phyloP scores from a whole-genome alignment of 2,329 filamentous ascomycete genomes.

The Dendrostoma leiphaemia region DNA sequence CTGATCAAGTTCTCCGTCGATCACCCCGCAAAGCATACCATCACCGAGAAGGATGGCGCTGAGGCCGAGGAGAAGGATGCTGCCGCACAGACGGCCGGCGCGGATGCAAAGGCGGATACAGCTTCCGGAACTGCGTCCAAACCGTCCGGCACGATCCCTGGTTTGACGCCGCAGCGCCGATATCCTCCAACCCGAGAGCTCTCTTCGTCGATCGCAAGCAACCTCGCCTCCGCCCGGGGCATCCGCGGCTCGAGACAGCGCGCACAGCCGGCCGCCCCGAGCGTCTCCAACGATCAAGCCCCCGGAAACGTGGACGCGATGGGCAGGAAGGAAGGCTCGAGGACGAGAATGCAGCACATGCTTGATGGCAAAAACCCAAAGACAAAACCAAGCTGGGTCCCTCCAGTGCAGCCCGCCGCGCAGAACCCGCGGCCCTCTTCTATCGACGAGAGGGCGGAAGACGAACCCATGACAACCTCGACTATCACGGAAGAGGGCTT shows the following conservation, averaged over 20 bases:
- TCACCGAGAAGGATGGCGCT: slow-evolving; percentile 35
- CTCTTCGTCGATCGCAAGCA: slow-evolving; percentile 82
- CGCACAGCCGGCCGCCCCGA: slow-evolving; percentile 64
- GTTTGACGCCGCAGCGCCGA: slow-evolving; percentile 42
- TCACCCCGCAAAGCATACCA: slow-evolving; percentile 39
- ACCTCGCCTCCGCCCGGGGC: slow-evolving; percentile 80
- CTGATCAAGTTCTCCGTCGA: slow-evolving; percentile 71
- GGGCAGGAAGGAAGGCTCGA: slow-evolving; percentile 48
- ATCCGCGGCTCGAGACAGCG: slow-evolving; percentile 63
- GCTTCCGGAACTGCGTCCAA: slow-evolving; percentile 24
- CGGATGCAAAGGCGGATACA: slow-evolving; percentile 19
- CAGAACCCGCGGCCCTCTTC: slow-evolving; percentile 25
- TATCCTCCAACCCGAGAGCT: slow-evolving; percentile 64
- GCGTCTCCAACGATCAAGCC: slow-evolving; percentile 70
- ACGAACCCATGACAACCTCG: slow-evolving; percentile 24
- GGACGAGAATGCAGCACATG: slow-evolving; percentile 54
- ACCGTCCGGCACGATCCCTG: slow-evolving; percentile 29
- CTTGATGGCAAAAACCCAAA: slow-evolving; percentile 49
- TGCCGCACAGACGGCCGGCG: slow-evolving; percentile 20
- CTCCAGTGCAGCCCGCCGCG: slow-evolving; percentile 35
- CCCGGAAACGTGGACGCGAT: slow-evolving; percentile 66
- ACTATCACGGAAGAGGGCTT: slow-evolving; percentile 64
- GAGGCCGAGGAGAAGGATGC: slow-evolving; percentile 36
- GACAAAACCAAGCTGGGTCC: slow-evolving; percentile 54
- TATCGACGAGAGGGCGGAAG: slow-evolving; percentile 25